Evolutionary conservation across 164 flowering plant species (phyloP), one percentile per base, ranked within the genome.

Genomic region (Berberis vulgaris): DNA sequence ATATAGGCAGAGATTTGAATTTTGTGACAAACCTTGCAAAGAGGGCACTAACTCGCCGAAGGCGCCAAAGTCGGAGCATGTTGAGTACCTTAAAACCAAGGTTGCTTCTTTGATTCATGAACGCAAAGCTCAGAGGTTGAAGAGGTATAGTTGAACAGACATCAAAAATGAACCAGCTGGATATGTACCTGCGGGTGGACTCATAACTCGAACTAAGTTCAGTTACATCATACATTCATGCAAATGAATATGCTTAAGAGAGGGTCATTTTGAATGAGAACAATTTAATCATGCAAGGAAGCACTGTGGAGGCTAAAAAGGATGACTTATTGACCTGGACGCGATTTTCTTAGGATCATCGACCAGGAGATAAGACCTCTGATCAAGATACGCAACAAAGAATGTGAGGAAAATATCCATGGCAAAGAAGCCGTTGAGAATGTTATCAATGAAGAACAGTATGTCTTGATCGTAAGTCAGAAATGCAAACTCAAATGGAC

Each of bases 61-160:
- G 89, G 49, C 99, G 95, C 99, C 99, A 94, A 8, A 94, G 85
- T 61, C 99, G 78, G 60, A 94, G 97, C 91, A 91, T 86, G 76
- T 75, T 84, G 54, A 94, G 96, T 50, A 77, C 62, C 65, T 84
- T 82, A 58, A 83, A 80, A 40, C 95, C 87, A 13, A 91, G 70
- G 46, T 77, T 82, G 8, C 81, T 78, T 63, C 72, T 70, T 38
- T 80, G 77, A 58, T 83, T 64, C 39, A 79, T 82, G 78, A 86
- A 83, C 60, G 90, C 74, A 63, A 82, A 81, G 73, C 82, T 82
- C 65, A 90, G 60, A 47, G 87, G 65, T 73, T 91, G 90, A 54
- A 91, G 80, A 66, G 99, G 99, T 13, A 79, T 84, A 2, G 97
- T 91, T 43, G 99, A 91, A 65, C 88, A 83, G 70, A 94, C 84